Evolutionary conservation across 768 basidiomycete genomes (phyloP), one percentile per base, ranked within the genome.

Genomic region (Mrakia hoshinonis): DNA sequence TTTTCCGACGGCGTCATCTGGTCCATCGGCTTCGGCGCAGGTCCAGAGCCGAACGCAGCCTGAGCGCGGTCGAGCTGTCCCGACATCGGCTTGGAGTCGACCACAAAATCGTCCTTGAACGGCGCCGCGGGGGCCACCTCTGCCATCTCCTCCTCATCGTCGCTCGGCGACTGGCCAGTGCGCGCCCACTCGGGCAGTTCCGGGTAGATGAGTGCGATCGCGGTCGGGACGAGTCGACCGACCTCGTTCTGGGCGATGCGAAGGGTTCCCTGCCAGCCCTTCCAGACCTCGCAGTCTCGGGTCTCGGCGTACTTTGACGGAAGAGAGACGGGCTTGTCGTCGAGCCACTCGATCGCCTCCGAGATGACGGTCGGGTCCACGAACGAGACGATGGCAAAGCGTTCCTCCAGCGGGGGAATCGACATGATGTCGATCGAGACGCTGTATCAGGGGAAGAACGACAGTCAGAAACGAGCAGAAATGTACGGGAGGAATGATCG

Each of bases 391-490:
- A 76, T 73, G 36, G 79, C 79, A 64, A 78, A 79, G 11, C 79
- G 77, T 31, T 78, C 77, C 48, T 74, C 70, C 18, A 71, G 36
- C 1, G 79, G 74, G 7, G 77, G 76, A 26, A 78, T 76, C 49
- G 78, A 76, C 67, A 78, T 78, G 65, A 79, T 78, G 74, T 79
- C 79, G 51, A 79, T 78, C 11, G 78, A 75, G 9, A 75, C 67
- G 51, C 78, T 79, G 71, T 1, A 64, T 31, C 26, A 20, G 51
- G 36, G 38, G n/a, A 63, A 46, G 39, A 11, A 29, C 20, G 22
- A 38, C 18, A 29, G 61, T 47, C 39, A 64, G 34, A 18, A 38
- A 9, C 47, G 29, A 29, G 38, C 9, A 29, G 12, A 20, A 26
- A 52, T 22, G 12, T 12, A 1, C 66, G 38, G 24, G 12, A 46